Base-by-base conservation (phyloP, 1,284 basidiomycete species). In the Rhodofomes roseus region DNA sequence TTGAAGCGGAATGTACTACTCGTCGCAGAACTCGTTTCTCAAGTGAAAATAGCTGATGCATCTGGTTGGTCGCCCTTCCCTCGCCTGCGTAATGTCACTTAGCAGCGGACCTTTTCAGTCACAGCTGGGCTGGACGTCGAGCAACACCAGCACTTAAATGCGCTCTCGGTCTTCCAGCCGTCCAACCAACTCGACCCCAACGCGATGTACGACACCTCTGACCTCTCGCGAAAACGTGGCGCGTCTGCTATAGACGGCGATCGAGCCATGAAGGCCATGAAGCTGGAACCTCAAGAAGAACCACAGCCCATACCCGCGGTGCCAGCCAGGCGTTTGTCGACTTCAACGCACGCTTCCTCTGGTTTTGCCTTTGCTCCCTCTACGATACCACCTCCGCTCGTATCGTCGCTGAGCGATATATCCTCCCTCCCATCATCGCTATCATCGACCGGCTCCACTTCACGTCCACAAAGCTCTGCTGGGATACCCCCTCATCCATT, bases 271-370 rank as follows among this genome's bases (percentile, higher is more conserved):
- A 90, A 90, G 67, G 80, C 84, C 20, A 75, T 84, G 62, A 90
- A 90, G 73, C 76, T 86, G 62, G 87, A 90, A 65, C 85, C 87
- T 25, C 80, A 77, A 63, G 88, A 89, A 37, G 86, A 87, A 20
- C 29, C 65, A 14, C 63, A 68, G 23, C 22, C 60, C 20, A 57
- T 71, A 34, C 67, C 70, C 37, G 58, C 68, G 29, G 66, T 65
- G 18, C 57, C 70, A 27, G 51, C 70, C 7, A 36, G 62, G 18
- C 52, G 60, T 22, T 39, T 75, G 5, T 63, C 74, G 14, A 63
- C 66, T 22, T 58, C 70, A 7, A 68, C 68, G 29, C 62, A 74
- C 14, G 61, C 70, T 9, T 59, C 73, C 7, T 63, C 70, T 14
- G 62, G 62, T 41, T 68, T 71, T 54, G 55, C 70, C n/a, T 70